Conservation (phyloP, 208 protist species). For the Leishmania aethiopica region DNA sequence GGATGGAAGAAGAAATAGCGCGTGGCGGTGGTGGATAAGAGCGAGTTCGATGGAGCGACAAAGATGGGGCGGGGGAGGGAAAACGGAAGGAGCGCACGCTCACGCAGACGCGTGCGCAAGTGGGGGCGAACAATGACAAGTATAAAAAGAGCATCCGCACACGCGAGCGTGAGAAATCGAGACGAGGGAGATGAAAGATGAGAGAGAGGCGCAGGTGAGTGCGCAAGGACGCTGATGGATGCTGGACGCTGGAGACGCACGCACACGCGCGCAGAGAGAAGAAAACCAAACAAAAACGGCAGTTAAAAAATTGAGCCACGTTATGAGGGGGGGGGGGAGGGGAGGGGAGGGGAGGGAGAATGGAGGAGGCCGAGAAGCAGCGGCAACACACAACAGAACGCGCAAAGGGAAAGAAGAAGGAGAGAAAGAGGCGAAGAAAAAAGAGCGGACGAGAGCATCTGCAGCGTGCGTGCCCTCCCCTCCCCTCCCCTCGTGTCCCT, state of each 20-base stretch:
- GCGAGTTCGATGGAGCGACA: background rate
- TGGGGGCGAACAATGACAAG: background rate
- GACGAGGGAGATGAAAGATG: background rate
- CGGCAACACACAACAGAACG: background rate
- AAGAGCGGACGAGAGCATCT: background rate
- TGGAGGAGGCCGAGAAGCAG: background rate
- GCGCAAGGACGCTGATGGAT: background rate
- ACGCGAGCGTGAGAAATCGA: background rate
- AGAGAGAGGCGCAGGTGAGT: background rate
- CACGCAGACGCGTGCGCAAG: background rate
- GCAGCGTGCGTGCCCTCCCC: background rate
- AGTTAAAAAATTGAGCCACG: background rate
- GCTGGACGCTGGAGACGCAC: background rate
- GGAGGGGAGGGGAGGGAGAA: too few relatives aligned
- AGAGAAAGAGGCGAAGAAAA: background rate
- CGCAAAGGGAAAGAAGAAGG: background rate
- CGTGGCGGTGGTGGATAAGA: background rate
- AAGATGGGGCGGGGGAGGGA: background rate
- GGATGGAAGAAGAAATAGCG: background rate
- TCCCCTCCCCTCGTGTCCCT: background rate
- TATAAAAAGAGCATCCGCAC: background rate
- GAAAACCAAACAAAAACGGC: background rate
- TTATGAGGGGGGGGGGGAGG: background rate
- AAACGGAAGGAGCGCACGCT: background rate
- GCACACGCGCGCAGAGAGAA: background rate